Conservation (phyloP, 164 flowering plant genomes). For the Vitis labrusca region DNA sequence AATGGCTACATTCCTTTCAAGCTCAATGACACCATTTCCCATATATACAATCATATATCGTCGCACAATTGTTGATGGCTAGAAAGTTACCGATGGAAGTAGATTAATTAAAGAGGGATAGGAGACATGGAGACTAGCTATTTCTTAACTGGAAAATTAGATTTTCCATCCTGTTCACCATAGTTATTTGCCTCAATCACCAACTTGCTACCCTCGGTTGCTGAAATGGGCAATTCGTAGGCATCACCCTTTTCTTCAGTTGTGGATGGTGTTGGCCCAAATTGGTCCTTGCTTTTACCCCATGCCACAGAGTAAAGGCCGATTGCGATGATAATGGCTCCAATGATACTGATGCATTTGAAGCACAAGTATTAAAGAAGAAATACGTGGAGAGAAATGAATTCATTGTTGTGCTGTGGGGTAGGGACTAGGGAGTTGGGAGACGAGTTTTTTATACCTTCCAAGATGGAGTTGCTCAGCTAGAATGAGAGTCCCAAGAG, state of each 20-base stretch:
- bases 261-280: not conserved
- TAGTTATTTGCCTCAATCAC: not conserved
- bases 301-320: slow-evolving; percentile 53
- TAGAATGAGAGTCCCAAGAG: slow-evolving; percentile 37
- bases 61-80: too few species aligned
- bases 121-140: not conserved
- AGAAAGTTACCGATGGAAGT: too few species aligned
- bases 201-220: not conserved
- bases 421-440: not conserved
- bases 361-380: too few species aligned
- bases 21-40: too few species aligned
- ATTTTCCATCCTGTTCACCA: not conserved
- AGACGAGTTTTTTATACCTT: slow-evolving; percentile 26
- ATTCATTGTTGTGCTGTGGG: not conserved
- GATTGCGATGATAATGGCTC: slow-evolving; percentile 43
- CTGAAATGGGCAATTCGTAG: slow-evolving; percentile 15
- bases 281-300: slow-evolving; percentile 51
- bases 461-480: slow-evolving; percentile 49
- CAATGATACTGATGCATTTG: slow-evolving; percentile 29
- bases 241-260: not conserved
- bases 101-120: too few species aligned
- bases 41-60: too few species aligned
- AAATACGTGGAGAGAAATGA: not conserved
- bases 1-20: too few species aligned
- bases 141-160: not conserved